phyloP scores from a whole-genome alignment of 352 stramenopile genomes.

The Phytopythium mirpurense region DNA sequence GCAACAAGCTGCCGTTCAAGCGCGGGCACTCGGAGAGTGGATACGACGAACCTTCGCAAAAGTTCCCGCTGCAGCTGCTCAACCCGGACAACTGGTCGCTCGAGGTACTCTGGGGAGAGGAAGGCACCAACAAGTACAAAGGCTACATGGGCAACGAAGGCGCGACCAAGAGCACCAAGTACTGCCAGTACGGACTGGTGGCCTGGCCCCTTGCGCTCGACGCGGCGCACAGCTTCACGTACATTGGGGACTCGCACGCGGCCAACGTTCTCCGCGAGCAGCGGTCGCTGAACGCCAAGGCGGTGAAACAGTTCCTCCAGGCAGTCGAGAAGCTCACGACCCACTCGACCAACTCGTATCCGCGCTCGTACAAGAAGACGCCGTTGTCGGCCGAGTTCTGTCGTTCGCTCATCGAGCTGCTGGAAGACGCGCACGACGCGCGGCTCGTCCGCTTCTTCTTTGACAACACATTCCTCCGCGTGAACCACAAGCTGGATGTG shows the following conservation, averaged over 20 bases:
- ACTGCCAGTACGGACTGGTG: slow-evolving; percentile 12
- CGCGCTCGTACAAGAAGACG: not conserved
- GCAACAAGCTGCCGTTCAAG: not conserved
- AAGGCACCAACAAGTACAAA: slow-evolving; percentile 10
- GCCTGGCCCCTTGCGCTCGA: slow-evolving; percentile 5
- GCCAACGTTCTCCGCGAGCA: slow-evolving; percentile 5
- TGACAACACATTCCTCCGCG: slow-evolving; percentile 5
- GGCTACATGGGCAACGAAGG: slow-evolving; percentile 17
- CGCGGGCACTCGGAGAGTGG: not conserved
- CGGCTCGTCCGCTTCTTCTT: slow-evolving; percentile 12
- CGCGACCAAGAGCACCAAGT: slow-evolving; percentile 12
- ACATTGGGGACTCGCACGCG: slow-evolving; percentile 6
- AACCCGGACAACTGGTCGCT: slow-evolving; percentile 15
- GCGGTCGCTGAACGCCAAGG: not conserved
- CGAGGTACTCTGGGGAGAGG: slow-evolving; percentile 11
- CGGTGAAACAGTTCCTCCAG: slow-evolving; percentile 8
- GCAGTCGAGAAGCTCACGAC: slow-evolving; percentile 2
- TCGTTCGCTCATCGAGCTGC: slow-evolving; percentile 4
- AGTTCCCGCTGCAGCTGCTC: slow-evolving; percentile 13
- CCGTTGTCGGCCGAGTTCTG: slow-evolving; percentile 7
- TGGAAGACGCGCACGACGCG: slow-evolving; percentile 8
- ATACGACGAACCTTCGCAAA: not conserved
- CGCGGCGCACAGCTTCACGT: slow-evolving; percentile 7
- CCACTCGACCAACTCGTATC: not conserved
- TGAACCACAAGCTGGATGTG: slow-evolving; percentile 6